phyloP scores from a whole-genome alignment of 2,329 filamentous ascomycete species.

The Fusarium sp. region DNA sequence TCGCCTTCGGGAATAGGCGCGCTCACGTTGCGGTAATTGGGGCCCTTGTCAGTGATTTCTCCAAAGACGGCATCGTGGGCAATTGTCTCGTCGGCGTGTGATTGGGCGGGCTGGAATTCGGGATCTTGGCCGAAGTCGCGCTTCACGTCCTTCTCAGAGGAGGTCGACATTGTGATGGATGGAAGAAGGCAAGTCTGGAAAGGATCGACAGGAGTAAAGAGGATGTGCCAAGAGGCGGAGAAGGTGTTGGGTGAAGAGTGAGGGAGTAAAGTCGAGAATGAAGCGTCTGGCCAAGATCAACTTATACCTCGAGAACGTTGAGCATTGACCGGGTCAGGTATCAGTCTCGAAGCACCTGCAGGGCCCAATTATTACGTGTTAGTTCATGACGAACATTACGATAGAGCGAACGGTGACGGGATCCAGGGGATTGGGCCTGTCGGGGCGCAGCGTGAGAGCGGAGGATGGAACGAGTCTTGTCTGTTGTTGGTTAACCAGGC shows the following conservation, averaged over 20 bases:
- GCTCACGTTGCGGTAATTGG: slow-evolving; percentile 19
- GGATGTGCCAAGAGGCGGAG: background rate
- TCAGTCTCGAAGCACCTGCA: background rate
- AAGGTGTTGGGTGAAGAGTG: background rate
- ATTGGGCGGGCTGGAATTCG: background rate
- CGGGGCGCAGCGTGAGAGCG: background rate
- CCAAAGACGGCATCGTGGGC: slow-evolving; percentile 5
- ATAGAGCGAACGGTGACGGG: background rate
- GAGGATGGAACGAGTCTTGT: background rate
- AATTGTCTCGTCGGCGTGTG: background rate
- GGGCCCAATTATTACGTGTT: background rate
- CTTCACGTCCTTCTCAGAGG: background rate
- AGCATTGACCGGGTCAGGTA: background rate
- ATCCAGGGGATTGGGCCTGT: background rate
- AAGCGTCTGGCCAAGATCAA: background rate
- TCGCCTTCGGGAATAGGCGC: background rate
- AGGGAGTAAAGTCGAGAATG: background rate
- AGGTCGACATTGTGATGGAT: background rate
- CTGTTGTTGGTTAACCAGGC: background rate
- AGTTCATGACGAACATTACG: background rate
- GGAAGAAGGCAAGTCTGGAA: background rate
- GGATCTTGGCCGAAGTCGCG: background rate
- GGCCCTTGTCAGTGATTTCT: background rate
- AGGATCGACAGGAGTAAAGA: background rate
- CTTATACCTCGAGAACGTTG: background rate